Evolutionary conservation across 768 basidiomycete species (phyloP).

Genomic region (Amyloporia xantha): DNA sequence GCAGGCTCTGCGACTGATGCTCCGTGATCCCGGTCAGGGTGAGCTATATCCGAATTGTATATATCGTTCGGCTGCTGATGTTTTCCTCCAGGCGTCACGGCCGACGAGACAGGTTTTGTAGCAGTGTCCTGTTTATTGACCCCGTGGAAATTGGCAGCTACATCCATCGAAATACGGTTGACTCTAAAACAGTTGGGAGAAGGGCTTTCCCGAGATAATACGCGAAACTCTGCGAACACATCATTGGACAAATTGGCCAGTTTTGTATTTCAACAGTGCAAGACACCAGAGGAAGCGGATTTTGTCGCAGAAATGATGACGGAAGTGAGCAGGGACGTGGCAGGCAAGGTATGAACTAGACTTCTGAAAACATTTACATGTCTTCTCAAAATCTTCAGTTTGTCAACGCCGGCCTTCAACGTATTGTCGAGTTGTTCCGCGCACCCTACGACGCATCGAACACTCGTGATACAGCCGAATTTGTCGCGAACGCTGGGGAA

Average conservation of each 20-base stretch:
- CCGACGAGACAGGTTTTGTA: conserved; percentile 1
- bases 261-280: conserved; percentile 64
- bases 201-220: conserved; percentile 52
- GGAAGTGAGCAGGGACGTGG: conserved; percentile 59
- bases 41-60: no score
- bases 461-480: conserved; percentile 28
- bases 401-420: conserved; percentile 65
- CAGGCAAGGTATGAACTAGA: conserved; percentile 50
- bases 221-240: conserved; percentile 45
- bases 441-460: conserved; percentile 22
- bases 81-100: background rate
- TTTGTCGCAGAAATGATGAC: conserved; percentile 79
- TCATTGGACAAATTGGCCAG: conserved; percentile 61
- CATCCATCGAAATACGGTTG: conserved; percentile 73
- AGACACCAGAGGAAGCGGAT: conserved; percentile 74
- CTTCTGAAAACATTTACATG: background rate
- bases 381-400: conserved; percentile 38
- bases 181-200: conserved; percentile 69
- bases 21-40: conserved; percentile 61
- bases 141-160: conserved; percentile 80
- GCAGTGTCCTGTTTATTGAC: conserved; percentile 56
- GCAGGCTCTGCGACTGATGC: conserved; percentile 57
- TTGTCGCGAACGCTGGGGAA: conserved; percentile 54
- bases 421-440: conserved; percentile 52
- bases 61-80: no score